These are phyloP conservation scores for Chytriomyces sp. DNA, from an alignment of 192 early-diverging fungal species.

Conservation along the genomic window DNA sequence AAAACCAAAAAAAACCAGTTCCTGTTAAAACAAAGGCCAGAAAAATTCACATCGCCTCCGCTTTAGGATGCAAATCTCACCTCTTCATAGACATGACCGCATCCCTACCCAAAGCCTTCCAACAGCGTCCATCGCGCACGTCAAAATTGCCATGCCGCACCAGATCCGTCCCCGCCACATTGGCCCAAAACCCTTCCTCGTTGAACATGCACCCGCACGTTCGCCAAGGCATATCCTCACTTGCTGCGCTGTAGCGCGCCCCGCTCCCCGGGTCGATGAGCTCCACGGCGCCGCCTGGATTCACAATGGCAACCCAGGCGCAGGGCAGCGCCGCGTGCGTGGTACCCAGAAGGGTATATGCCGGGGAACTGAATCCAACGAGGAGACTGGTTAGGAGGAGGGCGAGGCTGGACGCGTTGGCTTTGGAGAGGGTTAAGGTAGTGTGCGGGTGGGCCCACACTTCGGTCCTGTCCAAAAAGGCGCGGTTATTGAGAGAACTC, in stretches of 20 bases:
- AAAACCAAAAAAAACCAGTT: neutral
- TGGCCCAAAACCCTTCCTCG: conserved; percentile 36
- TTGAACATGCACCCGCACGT: conserved; percentile 36
- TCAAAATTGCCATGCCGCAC: neutral
- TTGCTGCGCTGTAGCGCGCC: neutral
- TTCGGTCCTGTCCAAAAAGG: conserved; percentile 17
- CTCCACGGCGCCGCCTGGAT: neutral
- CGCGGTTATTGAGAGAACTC: neutral
- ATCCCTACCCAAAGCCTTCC: conserved; percentile 27
- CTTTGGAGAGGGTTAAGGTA: conserved; percentile 23
- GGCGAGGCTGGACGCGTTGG: conserved; percentile 9
- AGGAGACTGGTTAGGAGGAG: conserved; percentile 32
- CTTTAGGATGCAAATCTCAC: neutral
- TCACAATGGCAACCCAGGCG: conserved; percentile 27
- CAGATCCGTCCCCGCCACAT: conserved; percentile 17
- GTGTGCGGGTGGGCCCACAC: conserved; percentile 33
- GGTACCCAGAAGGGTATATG: conserved; percentile 25
- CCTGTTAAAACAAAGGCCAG: too few species aligned
- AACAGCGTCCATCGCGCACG: conserved; percentile 8
- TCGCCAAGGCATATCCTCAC: conserved; percentile 4
- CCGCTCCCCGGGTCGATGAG: conserved; percentile 27
- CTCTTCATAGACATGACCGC: conserved; percentile 21
- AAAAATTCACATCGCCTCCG: neutral
- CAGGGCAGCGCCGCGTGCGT: neutral
- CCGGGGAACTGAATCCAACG: conserved; percentile 25